A percentile compares a stretch with the other conserved stretches of the same genome.
phyloP scores from a whole-genome alignment of 345 rosid species.

The Salix udensis region DNA sequence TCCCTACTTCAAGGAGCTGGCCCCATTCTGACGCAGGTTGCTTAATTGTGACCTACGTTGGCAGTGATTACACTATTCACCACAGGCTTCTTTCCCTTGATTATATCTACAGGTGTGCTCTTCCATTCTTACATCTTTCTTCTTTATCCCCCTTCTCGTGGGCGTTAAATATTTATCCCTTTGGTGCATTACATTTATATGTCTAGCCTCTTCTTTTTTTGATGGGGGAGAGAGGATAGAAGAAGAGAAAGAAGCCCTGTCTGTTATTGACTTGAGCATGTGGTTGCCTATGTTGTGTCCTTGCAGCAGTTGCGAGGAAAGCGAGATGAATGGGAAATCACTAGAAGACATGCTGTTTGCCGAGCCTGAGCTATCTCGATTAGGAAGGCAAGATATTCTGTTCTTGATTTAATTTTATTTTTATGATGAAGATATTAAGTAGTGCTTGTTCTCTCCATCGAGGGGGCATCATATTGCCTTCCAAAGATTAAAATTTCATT shows the following conservation, averaged over 20 bases:
- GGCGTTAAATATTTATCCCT: background rate
- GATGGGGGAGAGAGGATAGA: background rate
- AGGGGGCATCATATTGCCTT: background rate
- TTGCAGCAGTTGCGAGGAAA: constrained; percentile 39
- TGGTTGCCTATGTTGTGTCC: background rate
- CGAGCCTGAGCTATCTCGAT: constrained; percentile 73
- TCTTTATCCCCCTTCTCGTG: background rate
- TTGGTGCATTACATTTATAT: background rate
- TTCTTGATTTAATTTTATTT: background rate
- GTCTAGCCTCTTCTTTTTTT: no score
- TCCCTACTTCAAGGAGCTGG: constrained; percentile 98
- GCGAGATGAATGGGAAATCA: constrained; percentile 42
- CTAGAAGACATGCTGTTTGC: constrained; percentile 72
- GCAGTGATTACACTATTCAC: constrained; percentile 55
- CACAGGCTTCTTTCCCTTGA: constrained; percentile 64
- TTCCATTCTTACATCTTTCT: background rate
- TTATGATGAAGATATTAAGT: background rate
- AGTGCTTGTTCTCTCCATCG: background rate
- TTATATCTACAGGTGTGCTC: constrained; percentile 51
- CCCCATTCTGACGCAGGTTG: constrained; percentile 96
- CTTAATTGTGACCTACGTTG: constrained; percentile 79
- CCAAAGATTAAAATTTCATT: background rate
- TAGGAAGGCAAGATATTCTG: constrained; percentile 74
- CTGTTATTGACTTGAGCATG: background rate
- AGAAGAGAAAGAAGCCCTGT: background rate